Percentiles rank a stretch among this genome's conserved stretches.
phyloP scores from a whole-genome alignment of 768 basidiomycete species.

The Rhodotorula paludigena region DNA sequence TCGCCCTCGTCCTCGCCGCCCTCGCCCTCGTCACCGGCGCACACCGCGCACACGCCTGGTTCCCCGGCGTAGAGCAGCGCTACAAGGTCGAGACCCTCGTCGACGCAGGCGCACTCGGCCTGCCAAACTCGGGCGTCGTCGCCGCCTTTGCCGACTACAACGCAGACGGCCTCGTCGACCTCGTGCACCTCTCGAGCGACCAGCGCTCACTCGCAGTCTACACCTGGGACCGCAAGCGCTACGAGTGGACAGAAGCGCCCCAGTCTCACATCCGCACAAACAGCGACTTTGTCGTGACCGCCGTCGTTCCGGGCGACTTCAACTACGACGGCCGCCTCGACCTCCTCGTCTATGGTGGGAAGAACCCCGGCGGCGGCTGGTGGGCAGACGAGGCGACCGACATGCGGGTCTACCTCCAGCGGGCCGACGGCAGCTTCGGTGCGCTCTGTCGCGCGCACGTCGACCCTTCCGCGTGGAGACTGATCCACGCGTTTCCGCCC shows the following conservation, averaged over 20 bases:
- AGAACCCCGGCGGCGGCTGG: constrained; percentile 51
- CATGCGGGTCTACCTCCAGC: constrained; percentile 66
- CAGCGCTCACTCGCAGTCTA: constrained; percentile 70
- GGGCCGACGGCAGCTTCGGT: constrained; percentile 45
- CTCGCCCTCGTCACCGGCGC: too few relatives aligned
- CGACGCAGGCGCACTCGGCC: constrained; percentile 70
- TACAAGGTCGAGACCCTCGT: constrained; percentile 77
- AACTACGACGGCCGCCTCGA: constrained; percentile 88
- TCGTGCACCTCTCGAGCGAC: constrained; percentile 68
- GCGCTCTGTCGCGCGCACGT: too few relatives aligned
- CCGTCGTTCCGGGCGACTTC: constrained; percentile 89
- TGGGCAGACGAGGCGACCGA: constrained; percentile 52
- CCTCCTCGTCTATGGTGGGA: constrained; percentile 75
- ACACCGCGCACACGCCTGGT: background rate
- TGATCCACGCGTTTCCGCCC: background rate
- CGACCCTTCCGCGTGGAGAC: background rate
- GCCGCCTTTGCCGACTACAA: constrained; percentile 93
- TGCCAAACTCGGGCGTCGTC: constrained; percentile 63
- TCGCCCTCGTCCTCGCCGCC: constrained; percentile 1
- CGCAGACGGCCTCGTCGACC: constrained; percentile 89
- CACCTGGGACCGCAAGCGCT: constrained; percentile 73
- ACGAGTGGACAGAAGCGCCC: constrained; percentile 48
- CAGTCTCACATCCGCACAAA: constrained; percentile 40
- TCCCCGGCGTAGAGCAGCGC: constrained; percentile 50
- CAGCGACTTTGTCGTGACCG: constrained; percentile 54